phyloP scores from a whole-genome alignment of 2,329 filamentous ascomycete genomes.

The Paraphaeosphaeria sporulosa region DNA sequence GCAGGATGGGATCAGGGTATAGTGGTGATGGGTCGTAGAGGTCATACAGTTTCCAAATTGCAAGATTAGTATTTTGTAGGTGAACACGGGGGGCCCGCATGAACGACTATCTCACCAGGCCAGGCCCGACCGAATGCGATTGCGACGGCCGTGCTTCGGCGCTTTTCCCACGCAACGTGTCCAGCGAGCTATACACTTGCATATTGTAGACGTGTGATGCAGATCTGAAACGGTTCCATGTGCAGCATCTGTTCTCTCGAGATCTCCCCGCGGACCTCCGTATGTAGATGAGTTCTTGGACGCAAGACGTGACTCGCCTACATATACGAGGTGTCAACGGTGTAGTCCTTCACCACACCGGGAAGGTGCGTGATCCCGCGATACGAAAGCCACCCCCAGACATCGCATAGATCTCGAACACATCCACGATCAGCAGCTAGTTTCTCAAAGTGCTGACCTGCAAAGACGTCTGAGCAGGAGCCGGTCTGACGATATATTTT shows the following conservation, averaged over 20 bases:
- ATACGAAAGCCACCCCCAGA: constrained; percentile 2
- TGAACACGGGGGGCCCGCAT: background rate
- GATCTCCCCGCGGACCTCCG: background rate
- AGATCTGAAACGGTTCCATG: background rate
- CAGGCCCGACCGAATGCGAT: background rate
- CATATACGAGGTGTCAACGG: background rate
- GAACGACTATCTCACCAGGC: background rate
- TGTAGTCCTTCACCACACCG: background rate
- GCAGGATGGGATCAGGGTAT: background rate
- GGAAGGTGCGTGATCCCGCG: background rate
- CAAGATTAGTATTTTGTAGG: background rate
- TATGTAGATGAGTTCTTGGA: too few relatives aligned
- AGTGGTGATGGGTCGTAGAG: background rate
- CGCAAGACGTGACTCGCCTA: background rate
- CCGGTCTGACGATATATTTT: background rate
- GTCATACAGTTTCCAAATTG: background rate
- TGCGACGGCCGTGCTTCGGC: background rate
- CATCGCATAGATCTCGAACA: background rate
- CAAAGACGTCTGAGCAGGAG: background rate
- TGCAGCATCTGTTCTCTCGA: background rate
- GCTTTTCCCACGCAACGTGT: background rate
- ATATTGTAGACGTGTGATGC: background rate
- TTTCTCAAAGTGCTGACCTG: background rate
- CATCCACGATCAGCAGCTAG: background rate
- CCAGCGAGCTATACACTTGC: too few relatives aligned